Conservation (phyloP, 1,284 basidiomycete genomes). For the Anthracocystis panici-leucophaei region DNA sequence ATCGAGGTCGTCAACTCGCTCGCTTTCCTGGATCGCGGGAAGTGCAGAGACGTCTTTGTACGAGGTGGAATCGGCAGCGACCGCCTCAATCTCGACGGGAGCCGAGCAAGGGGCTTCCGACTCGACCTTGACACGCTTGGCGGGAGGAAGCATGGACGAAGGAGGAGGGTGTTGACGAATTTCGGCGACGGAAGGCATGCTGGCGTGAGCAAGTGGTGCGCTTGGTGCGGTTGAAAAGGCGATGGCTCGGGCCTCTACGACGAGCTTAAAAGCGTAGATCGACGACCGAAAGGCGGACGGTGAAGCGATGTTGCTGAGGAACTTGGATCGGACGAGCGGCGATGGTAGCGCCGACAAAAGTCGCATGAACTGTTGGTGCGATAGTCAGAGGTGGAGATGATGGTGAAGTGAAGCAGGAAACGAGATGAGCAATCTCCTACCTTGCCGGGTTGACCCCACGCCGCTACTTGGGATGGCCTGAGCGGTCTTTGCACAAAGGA, state of each 20-base stretch:
- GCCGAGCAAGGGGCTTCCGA: conserved; percentile 1
- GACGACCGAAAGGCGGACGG: not conserved
- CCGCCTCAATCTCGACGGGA: conserved; percentile 30
- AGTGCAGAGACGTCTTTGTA: conserved; percentile 16
- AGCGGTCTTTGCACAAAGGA: conserved; percentile 11
- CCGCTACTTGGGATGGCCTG: conserved; percentile 10
- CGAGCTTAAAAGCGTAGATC: not conserved
- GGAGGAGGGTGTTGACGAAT: conserved; percentile 24
- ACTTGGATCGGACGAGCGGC: conserved; percentile 18
- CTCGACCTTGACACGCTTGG: conserved; percentile 46
- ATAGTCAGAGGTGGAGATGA: not conserved
- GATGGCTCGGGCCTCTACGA: not conserved
- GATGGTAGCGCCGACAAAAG: conserved; percentile 33
- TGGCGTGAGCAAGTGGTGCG: conserved; percentile 15
- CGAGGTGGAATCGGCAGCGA: conserved; percentile 45
- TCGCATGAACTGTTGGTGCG: conserved; percentile 29
- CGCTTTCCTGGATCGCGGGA: conserved; percentile 6
- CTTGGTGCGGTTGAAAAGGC: not conserved
- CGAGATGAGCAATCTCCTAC: too few species aligned
- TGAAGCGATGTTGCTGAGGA: not conserved
- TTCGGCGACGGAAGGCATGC: conserved; percentile 53
- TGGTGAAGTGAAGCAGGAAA: not conserved
- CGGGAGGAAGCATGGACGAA: conserved; percentile 36
- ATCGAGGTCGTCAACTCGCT: conserved; percentile 35
- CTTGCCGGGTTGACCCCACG: not conserved